These are phyloP conservation scores for Elsinoe batatas DNA, from an alignment of 2,329 filamentous ascomycete genomes.

Conservation along the genomic window DNA sequence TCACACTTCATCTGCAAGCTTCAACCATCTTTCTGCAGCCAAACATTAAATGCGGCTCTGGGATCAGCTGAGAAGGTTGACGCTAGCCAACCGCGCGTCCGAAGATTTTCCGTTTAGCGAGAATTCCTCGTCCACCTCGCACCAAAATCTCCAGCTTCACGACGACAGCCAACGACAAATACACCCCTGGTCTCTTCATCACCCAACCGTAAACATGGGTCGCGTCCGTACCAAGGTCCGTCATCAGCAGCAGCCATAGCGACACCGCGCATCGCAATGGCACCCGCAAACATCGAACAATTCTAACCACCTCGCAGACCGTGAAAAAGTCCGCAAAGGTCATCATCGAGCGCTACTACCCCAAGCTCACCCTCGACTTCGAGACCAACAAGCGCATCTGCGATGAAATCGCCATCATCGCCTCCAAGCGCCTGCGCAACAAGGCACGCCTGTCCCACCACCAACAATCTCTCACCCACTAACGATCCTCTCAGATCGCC, in stretches of 20 bases:
- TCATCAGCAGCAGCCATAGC: not conserved
- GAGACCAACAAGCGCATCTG: constrained; percentile 99
- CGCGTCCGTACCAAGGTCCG: constrained; percentile 43
- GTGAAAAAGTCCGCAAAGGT: constrained; percentile 92
- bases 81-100: not conserved
- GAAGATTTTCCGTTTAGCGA: constrained; percentile 11
- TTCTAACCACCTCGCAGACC: constrained; percentile 37
- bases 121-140: constrained; percentile 3
- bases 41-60: not conserved
- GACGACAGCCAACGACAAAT: constrained; percentile 2
- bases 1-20: not conserved
- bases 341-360: constrained; percentile 95
- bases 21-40: not conserved
- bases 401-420: constrained; percentile 99
- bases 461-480: not conserved
- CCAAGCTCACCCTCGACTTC: constrained; percentile 97
- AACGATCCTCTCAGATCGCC: constrained; percentile 56
- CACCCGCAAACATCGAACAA: not conserved
- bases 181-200: constrained; percentile 12
- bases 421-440: constrained; percentile 98
- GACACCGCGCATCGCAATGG: not conserved
- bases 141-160: constrained; percentile 12
- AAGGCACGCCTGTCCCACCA: constrained; percentile 53
- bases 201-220: constrained; percentile 40
- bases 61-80: not conserved